Percentiles rank a stretch among this genome's conserved stretches.
Conservation (phyloP, 1,139 yeast genomes). For the Groenewaldozyma sp. region DNA sequence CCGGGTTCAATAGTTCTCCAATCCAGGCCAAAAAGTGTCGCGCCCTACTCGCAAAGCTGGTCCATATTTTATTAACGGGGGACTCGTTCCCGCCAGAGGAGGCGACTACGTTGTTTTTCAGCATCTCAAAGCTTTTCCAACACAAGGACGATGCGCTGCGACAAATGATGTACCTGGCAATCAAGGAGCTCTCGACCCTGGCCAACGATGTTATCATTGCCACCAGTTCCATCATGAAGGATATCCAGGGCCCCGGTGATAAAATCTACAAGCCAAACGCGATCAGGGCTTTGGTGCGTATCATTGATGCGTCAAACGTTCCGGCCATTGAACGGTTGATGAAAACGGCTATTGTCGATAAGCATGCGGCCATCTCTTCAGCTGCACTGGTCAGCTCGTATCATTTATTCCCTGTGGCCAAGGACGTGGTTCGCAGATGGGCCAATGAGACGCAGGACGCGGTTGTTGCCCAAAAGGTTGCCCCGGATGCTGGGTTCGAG, state of each 20-base stretch:
- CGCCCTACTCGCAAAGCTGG: slow-evolving; percentile 55
- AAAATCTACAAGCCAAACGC: slow-evolving; percentile 88
- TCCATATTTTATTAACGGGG: slow-evolving; percentile 67
- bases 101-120: slow-evolving; percentile 86
- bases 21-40: slow-evolving; percentile 86
- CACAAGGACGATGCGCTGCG: slow-evolving; percentile 86
- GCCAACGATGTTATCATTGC: slow-evolving; percentile 96
- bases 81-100: slow-evolving; percentile 83
- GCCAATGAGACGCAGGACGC: slow-evolving; percentile 91
- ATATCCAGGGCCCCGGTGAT: slow-evolving; percentile 77
- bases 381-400: slow-evolving; percentile 91
- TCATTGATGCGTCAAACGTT: slow-evolving; percentile 85
- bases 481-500: slow-evolving; percentile 35
- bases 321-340: slow-evolving; percentile 90
- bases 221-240: slow-evolving; percentile 96
- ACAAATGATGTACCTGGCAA: slow-evolving; percentile 88
- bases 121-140: slow-evolving; percentile 89
- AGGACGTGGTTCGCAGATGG: slow-evolving; percentile 88
- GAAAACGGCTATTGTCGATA: slow-evolving; percentile 88
- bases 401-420: slow-evolving; percentile 80
- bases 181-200: slow-evolving; percentile 75
- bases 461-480: slow-evolving; percentile 56
- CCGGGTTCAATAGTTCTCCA: slow-evolving; percentile 88
- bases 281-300: slow-evolving; percentile 81
- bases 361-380: slow-evolving; percentile 77